Percentiles rank a stretch among this genome's conserved stretches.
These are phyloP conservation scores for Paecilomyces sp. DNA, from an alignment of 2,329 filamentous ascomycete species.

Conservation along the genomic window DNA sequence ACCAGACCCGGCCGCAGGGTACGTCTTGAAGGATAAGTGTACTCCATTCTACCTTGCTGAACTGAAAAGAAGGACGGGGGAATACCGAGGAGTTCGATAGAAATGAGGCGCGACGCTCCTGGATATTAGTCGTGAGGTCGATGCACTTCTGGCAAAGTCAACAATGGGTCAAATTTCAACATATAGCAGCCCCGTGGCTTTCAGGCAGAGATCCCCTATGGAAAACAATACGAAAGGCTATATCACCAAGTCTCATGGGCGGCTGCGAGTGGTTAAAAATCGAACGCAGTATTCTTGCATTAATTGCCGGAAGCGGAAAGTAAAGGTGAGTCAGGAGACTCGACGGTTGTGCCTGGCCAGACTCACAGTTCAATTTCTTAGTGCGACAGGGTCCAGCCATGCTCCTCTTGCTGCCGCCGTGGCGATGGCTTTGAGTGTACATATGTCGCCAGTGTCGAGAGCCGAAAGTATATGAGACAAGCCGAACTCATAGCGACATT, in stretches of 20 bases:
- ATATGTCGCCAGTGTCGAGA: background rate
- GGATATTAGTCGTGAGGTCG: background rate
- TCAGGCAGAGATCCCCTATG: background rate
- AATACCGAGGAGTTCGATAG: background rate
- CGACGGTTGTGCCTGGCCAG: background rate
- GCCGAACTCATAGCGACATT: background rate
- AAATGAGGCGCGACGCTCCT: background rate
- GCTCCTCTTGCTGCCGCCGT: background rate
- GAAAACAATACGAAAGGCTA: background rate
- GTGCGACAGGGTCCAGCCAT: constrained; percentile 1
- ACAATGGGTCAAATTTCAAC: background rate
- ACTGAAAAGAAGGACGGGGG: background rate
- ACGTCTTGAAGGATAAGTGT: background rate
- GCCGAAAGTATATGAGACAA: constrained; percentile 1
- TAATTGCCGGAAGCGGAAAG: background rate
- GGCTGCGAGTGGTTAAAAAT: background rate
- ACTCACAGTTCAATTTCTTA: background rate
- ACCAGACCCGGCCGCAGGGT: background rate
- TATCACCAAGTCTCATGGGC: background rate
- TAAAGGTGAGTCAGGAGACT: background rate
- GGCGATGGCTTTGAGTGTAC: background rate
- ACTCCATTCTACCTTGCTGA: background rate
- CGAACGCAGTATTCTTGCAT: background rate
- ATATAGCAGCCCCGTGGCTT: background rate
- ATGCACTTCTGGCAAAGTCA: background rate